Conservation (phyloP, 208 protist genomes). For the Trypanosoma melophagium region DNA sequence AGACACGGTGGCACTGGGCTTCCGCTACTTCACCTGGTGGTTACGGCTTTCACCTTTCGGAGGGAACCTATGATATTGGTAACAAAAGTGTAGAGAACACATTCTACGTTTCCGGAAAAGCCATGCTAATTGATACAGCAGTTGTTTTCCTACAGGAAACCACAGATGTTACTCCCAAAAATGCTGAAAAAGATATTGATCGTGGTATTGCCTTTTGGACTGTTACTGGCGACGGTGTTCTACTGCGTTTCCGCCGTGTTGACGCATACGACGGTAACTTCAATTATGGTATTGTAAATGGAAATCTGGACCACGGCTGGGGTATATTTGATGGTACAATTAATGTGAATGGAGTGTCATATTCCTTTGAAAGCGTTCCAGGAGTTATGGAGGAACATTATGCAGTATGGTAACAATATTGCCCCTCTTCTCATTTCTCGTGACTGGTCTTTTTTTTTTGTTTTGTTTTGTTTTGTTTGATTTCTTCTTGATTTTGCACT, state of each 20-base stretch:
- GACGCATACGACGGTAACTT: slow-evolving; percentile 34
- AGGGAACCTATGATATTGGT: slow-evolving; percentile 38
- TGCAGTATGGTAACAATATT: slow-evolving; percentile 34
- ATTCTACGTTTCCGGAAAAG: slow-evolving; percentile 21
- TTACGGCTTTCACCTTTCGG: slow-evolving; percentile 46
- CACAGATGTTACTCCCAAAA: background rate
- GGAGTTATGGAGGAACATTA: slow-evolving; percentile 49
- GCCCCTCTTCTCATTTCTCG: slow-evolving; percentile 2
- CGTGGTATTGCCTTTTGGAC: slow-evolving; percentile 8
- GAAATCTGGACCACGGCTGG: slow-evolving; percentile 44
- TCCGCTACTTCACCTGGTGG: slow-evolving; percentile 27
- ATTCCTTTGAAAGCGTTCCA: slow-evolving; percentile 26
- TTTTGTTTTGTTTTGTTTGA: background rate
- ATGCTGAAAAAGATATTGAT: background rate
- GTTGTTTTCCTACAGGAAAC: slow-evolving; percentile 15
- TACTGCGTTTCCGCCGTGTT: slow-evolving; percentile 28
- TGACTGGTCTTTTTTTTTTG: background rate
- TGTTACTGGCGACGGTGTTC: slow-evolving; percentile 27
- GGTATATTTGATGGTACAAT: slow-evolving; percentile 38
- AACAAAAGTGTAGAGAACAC: slow-evolving; percentile 39
- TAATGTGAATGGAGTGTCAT: slow-evolving; percentile 10
- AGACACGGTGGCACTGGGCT: slow-evolving; percentile 44
- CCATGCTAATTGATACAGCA: slow-evolving; percentile 27
- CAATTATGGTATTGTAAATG: slow-evolving; percentile 27
- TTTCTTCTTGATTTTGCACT: too few species aligned